Conservation (phyloP, 106 monocot genomes). For the Dioscorea dumetorum region DNA sequence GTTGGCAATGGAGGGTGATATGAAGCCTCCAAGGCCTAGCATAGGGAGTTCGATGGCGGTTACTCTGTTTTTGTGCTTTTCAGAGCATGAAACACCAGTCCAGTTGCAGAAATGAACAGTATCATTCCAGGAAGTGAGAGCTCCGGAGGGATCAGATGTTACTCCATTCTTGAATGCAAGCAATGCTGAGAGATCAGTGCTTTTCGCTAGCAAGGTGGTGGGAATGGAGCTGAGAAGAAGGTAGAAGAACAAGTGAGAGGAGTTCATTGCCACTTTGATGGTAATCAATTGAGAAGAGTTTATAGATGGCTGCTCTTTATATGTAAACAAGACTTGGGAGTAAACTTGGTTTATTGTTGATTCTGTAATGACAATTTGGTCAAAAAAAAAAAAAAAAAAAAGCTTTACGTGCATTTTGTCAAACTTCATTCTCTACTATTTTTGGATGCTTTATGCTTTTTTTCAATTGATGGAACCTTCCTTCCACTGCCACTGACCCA, state of each 20-base stretch:
- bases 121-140: background rate
- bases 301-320: no score
- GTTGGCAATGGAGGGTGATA: conserved; percentile 7
- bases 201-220: background rate
- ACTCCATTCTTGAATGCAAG: conserved; percentile 12
- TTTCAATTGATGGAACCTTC: no score
- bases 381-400: no score
- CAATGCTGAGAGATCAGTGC: conserved; percentile 10
- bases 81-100: background rate
- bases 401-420: no score
- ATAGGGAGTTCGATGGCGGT: background rate
- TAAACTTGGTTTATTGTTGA: no score
- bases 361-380: no score
- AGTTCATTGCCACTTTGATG: conserved; percentile 10
- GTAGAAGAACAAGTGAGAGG: conserved; percentile 14
- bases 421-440: no score
- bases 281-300: conserved; percentile 10
- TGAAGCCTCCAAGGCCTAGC: background rate
- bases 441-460: no score
- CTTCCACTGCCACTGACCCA: no score
- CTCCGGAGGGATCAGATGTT: background rate
- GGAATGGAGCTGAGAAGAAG: no score
- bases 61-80: background rate
- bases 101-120: conserved; percentile 1
- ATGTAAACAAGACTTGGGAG: no score